phyloP scores from a whole-genome alignment of 129 eudicot species.

The Artemisia argyi region DNA sequence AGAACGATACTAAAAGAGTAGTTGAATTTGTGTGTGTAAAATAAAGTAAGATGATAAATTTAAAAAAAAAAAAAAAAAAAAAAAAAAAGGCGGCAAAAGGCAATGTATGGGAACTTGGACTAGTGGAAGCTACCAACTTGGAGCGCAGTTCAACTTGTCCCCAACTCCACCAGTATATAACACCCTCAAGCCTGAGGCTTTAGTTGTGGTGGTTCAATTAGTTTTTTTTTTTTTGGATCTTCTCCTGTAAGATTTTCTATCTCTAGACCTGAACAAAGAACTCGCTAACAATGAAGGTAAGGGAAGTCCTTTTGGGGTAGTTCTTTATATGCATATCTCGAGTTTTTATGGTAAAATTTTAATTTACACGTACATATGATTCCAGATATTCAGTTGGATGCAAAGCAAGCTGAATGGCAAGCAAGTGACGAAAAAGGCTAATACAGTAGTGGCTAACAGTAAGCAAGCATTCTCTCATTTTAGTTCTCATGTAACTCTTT shows the following conservation, averaged over 20 bases:
- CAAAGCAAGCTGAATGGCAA: slow-evolving; percentile 56
- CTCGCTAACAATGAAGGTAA: slow-evolving; percentile 34
- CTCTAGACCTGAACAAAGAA: neutral
- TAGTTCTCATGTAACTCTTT: slow-evolving; percentile 8
- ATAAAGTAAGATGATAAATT: neutral
- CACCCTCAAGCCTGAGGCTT: slow-evolving; percentile 13
- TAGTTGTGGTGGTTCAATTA: slow-evolving; percentile 18
- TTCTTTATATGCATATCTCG: slow-evolving; percentile 2
- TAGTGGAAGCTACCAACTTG: slow-evolving; percentile 6
- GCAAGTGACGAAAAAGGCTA: slow-evolving; percentile 35
- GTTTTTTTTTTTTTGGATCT: neutral
- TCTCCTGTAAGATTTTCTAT: slow-evolving; percentile 6
- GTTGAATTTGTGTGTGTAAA: slow-evolving; percentile 5
- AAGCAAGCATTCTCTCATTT: slow-evolving; percentile 16
- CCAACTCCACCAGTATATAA: slow-evolving; percentile 14
- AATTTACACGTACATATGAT: neutral
- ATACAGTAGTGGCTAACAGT: slow-evolving; percentile 29
- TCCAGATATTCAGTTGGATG: slow-evolving; percentile 74
- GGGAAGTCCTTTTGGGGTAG: neutral
- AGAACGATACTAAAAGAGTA: slow-evolving; percentile 6
- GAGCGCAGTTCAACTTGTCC: neutral
- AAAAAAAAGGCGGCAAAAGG: slow-evolving; percentile 11
- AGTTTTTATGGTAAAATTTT: slow-evolving; percentile 3
- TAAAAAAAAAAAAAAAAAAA: no score
- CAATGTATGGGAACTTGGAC: slow-evolving; percentile 30